phyloP scores from a whole-genome alignment of 75 land plant species.

The Pseudotsuga menziesii region DNA sequence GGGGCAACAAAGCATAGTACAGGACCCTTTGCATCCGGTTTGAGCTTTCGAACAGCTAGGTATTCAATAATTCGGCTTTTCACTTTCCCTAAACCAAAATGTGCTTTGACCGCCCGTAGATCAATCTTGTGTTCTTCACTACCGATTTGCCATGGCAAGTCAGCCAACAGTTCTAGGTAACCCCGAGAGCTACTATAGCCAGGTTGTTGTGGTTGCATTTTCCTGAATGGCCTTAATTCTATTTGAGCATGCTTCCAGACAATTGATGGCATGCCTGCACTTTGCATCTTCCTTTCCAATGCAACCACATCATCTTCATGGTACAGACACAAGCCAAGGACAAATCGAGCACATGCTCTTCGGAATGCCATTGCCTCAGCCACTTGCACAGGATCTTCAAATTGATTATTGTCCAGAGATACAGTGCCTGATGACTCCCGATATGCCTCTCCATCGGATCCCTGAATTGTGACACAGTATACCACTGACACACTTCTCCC shows the following conservation, averaged over 20 bases:
- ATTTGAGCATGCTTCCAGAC: conserved; percentile 96
- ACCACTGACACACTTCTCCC: too few relatives aligned
- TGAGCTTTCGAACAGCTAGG: conserved; percentile 95
- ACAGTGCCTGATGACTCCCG: too few relatives aligned
- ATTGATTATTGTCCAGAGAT: too few relatives aligned
- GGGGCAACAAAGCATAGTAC: conserved; percentile 96
- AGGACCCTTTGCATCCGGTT: conserved; percentile 97
- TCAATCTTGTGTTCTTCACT: conserved; percentile 87
- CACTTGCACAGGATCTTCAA: too few relatives aligned
- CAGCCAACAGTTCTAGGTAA: conserved; percentile 89
- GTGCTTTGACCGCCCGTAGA: conserved; percentile 81
- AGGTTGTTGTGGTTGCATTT: conserved; percentile 99
- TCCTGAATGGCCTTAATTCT: conserved; percentile 88
- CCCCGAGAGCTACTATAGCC: conserved; percentile 90
- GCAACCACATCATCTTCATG: conserved; percentile 92
- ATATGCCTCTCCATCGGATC: too few relatives aligned
- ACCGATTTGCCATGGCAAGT: conserved; percentile 89
- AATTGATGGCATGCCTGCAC: conserved; percentile 90
- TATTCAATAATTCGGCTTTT: conserved; percentile 94
- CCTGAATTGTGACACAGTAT: too few relatives aligned
- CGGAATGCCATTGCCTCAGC: too few relatives aligned
- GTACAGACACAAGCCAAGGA: too few relatives aligned
- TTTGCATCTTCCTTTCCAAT: conserved; percentile 89
- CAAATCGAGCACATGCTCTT: too few relatives aligned
- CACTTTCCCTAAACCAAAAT: conserved; percentile 84